A percentile compares a stretch with the other conserved stretches of the same genome.
Conservation (phyloP, 306 rosid genomes). For the Castanea crenata region DNA sequence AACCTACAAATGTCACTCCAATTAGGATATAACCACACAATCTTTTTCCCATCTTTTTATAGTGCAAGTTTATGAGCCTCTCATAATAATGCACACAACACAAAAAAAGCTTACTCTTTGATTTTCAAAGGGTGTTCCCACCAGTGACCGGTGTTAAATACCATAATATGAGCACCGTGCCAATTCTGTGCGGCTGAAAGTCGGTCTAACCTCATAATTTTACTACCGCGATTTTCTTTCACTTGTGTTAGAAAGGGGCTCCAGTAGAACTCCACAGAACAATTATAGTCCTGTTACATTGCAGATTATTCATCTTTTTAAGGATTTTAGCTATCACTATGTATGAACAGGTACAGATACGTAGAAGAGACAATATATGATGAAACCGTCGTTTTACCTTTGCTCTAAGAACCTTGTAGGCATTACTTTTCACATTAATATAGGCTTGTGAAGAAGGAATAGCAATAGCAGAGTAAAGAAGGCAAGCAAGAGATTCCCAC, state of each 20-base stretch:
- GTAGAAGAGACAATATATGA: too few relatives aligned
- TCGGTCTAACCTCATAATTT: conserved; percentile 33
- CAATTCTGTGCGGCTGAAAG: conserved; percentile 26
- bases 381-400: conserved; percentile 18
- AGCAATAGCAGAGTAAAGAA: conserved; percentile 31
- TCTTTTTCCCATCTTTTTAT: too few relatives aligned
- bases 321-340: too few relatives aligned
- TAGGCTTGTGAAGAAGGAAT: conserved; percentile 28
- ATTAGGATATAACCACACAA: not conserved
- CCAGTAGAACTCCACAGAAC: conserved; percentile 47
- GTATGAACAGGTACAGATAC: too few relatives aligned
- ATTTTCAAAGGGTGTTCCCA: conserved; percentile 32
- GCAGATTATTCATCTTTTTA: too few relatives aligned
- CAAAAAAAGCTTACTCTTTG: conserved; percentile 25
- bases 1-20: conserved; percentile 22
- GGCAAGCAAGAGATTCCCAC: conserved; percentile 53
- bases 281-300: conserved; percentile 31
- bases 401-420: conserved; percentile 33
- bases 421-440: conserved; percentile 17
- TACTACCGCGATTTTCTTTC: conserved; percentile 19
- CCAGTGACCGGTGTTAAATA: conserved; percentile 55
- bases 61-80: too few relatives aligned
- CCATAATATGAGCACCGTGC: conserved; percentile 43
- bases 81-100: not conserved
- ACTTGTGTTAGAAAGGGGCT: conserved; percentile 46